Conservation (phyloP, 257 asterid species). For the Galeopsis tetrahit region DNA sequence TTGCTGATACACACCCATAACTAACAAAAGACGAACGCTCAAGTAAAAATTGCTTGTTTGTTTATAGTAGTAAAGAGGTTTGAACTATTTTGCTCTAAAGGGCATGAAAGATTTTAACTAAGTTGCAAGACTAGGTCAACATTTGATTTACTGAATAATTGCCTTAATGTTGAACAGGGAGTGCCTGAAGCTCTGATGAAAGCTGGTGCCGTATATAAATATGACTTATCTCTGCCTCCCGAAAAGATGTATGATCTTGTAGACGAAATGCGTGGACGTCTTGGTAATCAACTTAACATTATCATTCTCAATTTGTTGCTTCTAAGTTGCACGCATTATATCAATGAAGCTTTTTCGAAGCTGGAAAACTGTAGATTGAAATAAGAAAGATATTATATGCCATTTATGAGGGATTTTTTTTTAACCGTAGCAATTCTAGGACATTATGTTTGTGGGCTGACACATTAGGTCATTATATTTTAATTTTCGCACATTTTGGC, state of each 20-base stretch:
- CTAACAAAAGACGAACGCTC: background rate
- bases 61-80: background rate
- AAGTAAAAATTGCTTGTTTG: background rate
- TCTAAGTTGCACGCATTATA: slow-evolving; percentile 6
- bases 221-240: slow-evolving; percentile 87
- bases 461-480: too few relatives aligned
- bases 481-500: too few relatives aligned
- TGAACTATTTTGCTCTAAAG: background rate
- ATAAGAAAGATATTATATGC: background rate
- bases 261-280: slow-evolving; percentile 78
- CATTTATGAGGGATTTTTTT: background rate
- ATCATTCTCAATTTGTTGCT: slow-evolving; percentile 20
- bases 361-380: too few relatives aligned
- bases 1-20: background rate
- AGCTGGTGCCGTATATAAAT: slow-evolving; percentile 93
- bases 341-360: background rate
- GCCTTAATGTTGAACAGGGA: slow-evolving; percentile 60
- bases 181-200: slow-evolving; percentile 94
- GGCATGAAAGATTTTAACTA: background rate
- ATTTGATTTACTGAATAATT: slow-evolving; percentile 8
- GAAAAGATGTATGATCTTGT: slow-evolving; percentile 89
- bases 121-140: slow-evolving; percentile 2
- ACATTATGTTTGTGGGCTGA: too few relatives aligned
- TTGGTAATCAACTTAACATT: slow-evolving; percentile 55
- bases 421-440: too few relatives aligned